Percentiles rank a stretch among this genome's conserved stretches.
phyloP scores from a whole-genome alignment of 495 filamentous ascomycete species.

The Emericellopsis terricola region DNA sequence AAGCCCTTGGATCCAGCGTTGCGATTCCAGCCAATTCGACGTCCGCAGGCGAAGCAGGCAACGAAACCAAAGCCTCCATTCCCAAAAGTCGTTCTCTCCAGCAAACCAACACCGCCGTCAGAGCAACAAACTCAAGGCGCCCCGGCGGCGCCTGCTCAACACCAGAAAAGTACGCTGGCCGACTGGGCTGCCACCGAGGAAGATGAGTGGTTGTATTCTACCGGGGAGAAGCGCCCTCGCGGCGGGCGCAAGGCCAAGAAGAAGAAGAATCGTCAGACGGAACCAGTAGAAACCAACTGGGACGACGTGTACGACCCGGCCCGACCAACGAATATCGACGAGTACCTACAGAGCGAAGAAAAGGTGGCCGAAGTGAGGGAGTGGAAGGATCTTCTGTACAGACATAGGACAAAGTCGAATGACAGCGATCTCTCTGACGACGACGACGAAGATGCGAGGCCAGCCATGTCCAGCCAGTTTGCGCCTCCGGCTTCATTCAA shows the following conservation, averaged over 20 bases:
- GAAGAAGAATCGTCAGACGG: slow-evolving; percentile 62
- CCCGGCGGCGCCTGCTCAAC: slow-evolving; percentile 2
- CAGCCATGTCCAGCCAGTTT: slow-evolving; percentile 41
- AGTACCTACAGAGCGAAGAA: slow-evolving; percentile 77
- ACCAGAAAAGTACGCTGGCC: slow-evolving; percentile 56
- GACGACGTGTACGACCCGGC: slow-evolving; percentile 84
- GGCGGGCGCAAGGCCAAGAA: slow-evolving; percentile 77
- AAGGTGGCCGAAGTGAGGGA: slow-evolving; percentile 61
- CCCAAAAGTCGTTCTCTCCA: slow-evolving; percentile 18
- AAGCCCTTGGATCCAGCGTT: slow-evolving; percentile 64
- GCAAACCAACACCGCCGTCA: slow-evolving; percentile 4
- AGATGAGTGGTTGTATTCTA: slow-evolving; percentile 38
- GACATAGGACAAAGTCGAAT: slow-evolving; percentile 37
- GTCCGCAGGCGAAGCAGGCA: slow-evolving; percentile 46
- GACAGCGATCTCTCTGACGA: slow-evolving; percentile 39
- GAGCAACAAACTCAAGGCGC: slow-evolving; percentile 2
- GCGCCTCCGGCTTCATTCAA: slow-evolving; percentile 42
- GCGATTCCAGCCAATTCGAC: slow-evolving; percentile 63
- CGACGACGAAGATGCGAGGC: slow-evolving; percentile 32
- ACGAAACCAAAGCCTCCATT: slow-evolving; percentile 48
- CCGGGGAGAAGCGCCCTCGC: slow-evolving; percentile 46
- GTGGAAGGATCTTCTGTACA: slow-evolving; percentile 77
- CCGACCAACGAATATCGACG: slow-evolving; percentile 68
- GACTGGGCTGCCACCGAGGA: slow-evolving; percentile 63
- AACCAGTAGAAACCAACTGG: slow-evolving; percentile 57